phyloP scores from a whole-genome alignment of 1,139 yeast species.

The Spencermartinsiella ligniputridi region DNA sequence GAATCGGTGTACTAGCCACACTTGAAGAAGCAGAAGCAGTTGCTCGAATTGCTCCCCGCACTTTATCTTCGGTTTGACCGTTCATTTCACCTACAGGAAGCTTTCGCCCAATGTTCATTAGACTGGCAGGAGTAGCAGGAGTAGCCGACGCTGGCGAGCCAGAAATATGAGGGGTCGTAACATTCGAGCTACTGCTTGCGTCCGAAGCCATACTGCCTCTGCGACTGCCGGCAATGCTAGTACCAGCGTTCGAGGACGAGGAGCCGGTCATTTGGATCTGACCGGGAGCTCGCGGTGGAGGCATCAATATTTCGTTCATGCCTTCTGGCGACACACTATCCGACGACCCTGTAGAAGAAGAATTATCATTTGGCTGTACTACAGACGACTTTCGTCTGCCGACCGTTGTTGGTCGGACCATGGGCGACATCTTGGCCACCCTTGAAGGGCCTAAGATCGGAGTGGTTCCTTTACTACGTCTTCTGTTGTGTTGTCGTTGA shows the following conservation, averaged over 20 bases:
- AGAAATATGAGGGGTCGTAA: not conserved
- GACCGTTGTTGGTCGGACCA: constrained; percentile 18
- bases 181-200: not conserved
- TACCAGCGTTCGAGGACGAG: constrained; percentile 12
- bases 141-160: constrained; percentile 10
- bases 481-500: constrained; percentile 4
- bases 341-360: constrained; percentile 16
- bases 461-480: constrained; percentile 7
- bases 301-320: constrained; percentile 26
- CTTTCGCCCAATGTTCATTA: constrained; percentile 36
- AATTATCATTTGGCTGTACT: not conserved
- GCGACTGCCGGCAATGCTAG: not conserved
- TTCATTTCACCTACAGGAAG: constrained; percentile 11
- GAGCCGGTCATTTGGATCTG: constrained; percentile 16
- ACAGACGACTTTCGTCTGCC: constrained; percentile 2
- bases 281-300: constrained; percentile 25
- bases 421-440: constrained; percentile 23
- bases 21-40: constrained; percentile 21
- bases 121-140: constrained; percentile 34
- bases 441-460: constrained; percentile 16
- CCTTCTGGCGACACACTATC: constrained; percentile 27
- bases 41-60: constrained; percentile 25
- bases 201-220: not conserved
- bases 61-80: constrained; percentile 22
- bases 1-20: constrained; percentile 10